Conservation (phyloP, 192 early-diverging fungal species). For the Coemansia reversa region DNA sequence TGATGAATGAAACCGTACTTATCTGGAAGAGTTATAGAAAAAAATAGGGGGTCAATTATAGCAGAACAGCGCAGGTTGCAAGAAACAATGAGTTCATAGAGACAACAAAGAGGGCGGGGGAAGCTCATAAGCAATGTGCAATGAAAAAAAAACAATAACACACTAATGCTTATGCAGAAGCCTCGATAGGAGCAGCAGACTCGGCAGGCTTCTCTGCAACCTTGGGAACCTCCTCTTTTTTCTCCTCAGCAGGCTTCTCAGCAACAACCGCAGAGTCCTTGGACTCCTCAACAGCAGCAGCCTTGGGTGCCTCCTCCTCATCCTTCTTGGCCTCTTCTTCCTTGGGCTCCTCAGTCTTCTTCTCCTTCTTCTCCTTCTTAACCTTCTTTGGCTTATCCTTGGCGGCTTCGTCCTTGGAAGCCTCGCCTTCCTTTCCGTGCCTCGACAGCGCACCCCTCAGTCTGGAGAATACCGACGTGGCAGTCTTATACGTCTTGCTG, state of each 20-base stretch:
- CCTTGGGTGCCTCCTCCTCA: conserved; percentile 19
- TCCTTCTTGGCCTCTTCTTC: conserved; percentile 10
- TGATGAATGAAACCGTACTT: not conserved
- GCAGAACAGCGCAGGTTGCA: conserved; percentile 4
- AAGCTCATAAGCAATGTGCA: conserved; percentile 12
- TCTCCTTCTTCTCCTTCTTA: conserved; percentile 16
- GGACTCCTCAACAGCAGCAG: conserved; percentile 8
- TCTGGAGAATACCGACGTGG: conserved; percentile 40
- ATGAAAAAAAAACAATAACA: conserved; percentile 16
- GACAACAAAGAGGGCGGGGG: not conserved
- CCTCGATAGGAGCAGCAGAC: conserved; percentile 36
- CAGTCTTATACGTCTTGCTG: conserved; percentile 46
- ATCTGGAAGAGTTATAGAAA: not conserved
- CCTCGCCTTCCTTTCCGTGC: conserved; percentile 17
- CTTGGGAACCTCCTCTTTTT: conserved; percentile 23
- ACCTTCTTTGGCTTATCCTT: conserved; percentile 38
- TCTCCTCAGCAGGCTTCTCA: conserved; percentile 21
- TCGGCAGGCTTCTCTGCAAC: conserved; percentile 19
- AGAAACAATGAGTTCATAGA: not conserved
- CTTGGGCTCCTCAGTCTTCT: conserved; percentile 4
- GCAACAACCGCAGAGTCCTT: conserved; percentile 11
- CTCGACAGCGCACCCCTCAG: conserved; percentile 42
- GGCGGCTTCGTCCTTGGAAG: conserved; percentile 17
- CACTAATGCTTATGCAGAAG: conserved; percentile 41
- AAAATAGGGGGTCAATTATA: not conserved